phyloP scores from a whole-genome alignment of 306 rosid species.

The Prunus persica region Prunus_persica_NCBIv2 NC_034011.1:13914001-13914500 shows the following conservation, averaged over 20 bases:
- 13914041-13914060: neutral
- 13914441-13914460: neutral
- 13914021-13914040: neutral
- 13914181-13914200: neutral
- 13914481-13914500: neutral
- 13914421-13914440: neutral
- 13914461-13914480: neutral
- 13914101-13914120: neutral
- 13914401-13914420: neutral
- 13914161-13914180: neutral
- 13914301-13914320: slow-evolving; percentile 87
- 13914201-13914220: slow-evolving; percentile 4
- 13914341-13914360: slow-evolving; percentile 92
- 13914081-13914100: neutral
- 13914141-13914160: neutral
- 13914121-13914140: neutral
- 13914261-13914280: slow-evolving; percentile 92
- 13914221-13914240: slow-evolving; percentile 82
- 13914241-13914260: slow-evolving; percentile 79
- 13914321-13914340: slow-evolving; percentile 86
- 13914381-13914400: slow-evolving; percentile 72
- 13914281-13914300: slow-evolving; percentile 87
- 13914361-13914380: slow-evolving; percentile 90
- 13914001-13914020: neutral
- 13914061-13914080: neutral